Base-by-base conservation (phyloP, 768 basidiomycete genomes). In the Lactarius sp. region DNA sequence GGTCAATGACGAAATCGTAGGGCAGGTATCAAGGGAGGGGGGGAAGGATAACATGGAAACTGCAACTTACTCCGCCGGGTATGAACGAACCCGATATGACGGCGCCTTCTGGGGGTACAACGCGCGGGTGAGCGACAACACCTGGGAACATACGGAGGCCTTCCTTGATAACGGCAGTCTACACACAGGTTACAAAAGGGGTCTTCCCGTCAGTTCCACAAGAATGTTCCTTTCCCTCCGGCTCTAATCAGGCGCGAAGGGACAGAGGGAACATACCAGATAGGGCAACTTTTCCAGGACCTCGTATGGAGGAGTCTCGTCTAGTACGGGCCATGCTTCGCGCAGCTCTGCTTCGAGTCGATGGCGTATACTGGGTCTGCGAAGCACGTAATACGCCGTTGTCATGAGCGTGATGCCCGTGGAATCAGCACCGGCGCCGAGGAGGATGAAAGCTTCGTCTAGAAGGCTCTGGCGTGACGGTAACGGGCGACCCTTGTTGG, bases 151-250 rank as follows among this genome's bases (percentile, higher is more conserved):
- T 72, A 31, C 81, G 71, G 50, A 81, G 72, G 0, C 79, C 73
- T 68, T 82, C 80, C 61, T 80, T 80, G 36, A 81, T 73, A 36
- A 81, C 78, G 6, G 79, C 80, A 1, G 77, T 78, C 81, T 81
- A 57, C n/a, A 50, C 6, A 14, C 20, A 46, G 51, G 36, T 20
- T 6, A 20, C 3, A 31, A 34, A 14, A 13, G 16, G 4, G 18
- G 52, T n/a, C 18, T 13, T 16, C 34, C 3, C 8, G 34, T 36
- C 16, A 50, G 9, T n/a, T 34, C 14, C 34, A 27, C 31, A 13
- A 27, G 22, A 27, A 27, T 27, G 22, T 27, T 27, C 22, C 22
- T 27, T 27, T 27, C 22, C 22, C 22, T 27, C 22, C 22, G 22
- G 22, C 22, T 27, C 22, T 27, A 27, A 27, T 27, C 22, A 2